Evolutionary conservation across 345 rosid species (phyloP).

Genomic region (Murraya koenigii): DNA sequence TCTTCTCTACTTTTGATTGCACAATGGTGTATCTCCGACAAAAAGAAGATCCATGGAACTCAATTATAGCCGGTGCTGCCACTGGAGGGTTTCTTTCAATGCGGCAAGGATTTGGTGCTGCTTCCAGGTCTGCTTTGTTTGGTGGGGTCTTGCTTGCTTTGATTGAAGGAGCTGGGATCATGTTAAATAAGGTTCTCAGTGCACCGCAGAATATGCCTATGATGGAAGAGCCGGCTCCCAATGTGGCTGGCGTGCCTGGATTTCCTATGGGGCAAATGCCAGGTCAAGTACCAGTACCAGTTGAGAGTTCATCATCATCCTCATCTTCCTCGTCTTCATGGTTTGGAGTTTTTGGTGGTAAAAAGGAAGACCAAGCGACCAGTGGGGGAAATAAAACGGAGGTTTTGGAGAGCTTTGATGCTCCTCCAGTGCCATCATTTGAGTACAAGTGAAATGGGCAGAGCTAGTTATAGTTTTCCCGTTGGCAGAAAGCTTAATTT

Average conservation of each 20-base stretch:
- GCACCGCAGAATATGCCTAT: slow-evolving; percentile 43
- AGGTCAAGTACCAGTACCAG: slow-evolving; percentile 27
- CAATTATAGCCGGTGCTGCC: slow-evolving; percentile 69
- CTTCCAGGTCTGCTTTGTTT: slow-evolving; percentile 46
- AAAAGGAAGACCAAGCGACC: slow-evolving; percentile 33
- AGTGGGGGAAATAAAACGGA: slow-evolving; percentile 47
- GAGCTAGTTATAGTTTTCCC: background rate
- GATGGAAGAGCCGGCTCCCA: slow-evolving; percentile 43
- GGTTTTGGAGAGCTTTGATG: slow-evolving; percentile 79
- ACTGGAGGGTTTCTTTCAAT: slow-evolving; percentile 68
- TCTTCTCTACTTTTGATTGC: slow-evolving; percentile 59
- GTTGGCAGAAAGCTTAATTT: background rate
- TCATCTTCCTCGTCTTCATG: slow-evolving; percentile 25
- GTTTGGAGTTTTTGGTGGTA: slow-evolving; percentile 59
- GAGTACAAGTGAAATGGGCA: slow-evolving; percentile 53
- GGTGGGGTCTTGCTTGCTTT: slow-evolving; percentile 62
- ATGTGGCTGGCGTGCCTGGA: slow-evolving; percentile 35
- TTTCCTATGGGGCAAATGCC: slow-evolving; percentile 37
- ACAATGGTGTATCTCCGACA: slow-evolving; percentile 58
- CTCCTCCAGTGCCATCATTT: slow-evolving; percentile 73
- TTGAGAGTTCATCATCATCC: slow-evolving; percentile 19
- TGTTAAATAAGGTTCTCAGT: slow-evolving; percentile 60
- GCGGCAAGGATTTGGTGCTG: slow-evolving; percentile 54
- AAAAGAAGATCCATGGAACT: slow-evolving; percentile 83
- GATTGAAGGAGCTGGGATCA: slow-evolving; percentile 83